These are phyloP conservation scores for Chlamydomonas sphaeroides DNA, from an alignment of 139 green algal genomes.

Conservation along the genomic window DNA sequence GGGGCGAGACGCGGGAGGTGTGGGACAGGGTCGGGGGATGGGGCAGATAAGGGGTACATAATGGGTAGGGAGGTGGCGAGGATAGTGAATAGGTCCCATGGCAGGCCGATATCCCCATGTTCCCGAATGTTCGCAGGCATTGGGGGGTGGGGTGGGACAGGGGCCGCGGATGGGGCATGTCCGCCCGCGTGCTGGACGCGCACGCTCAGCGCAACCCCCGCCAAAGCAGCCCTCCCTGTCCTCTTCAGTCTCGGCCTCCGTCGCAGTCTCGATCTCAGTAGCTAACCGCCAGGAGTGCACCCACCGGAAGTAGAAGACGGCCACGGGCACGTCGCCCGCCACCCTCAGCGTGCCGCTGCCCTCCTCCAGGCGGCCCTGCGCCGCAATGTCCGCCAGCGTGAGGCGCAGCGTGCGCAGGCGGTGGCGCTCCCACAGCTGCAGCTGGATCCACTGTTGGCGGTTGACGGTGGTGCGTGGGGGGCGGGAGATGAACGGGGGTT, in stretches of 20 bases:
- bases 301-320: constrained; percentile 64
- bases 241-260: too few relatives aligned
- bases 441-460: constrained; percentile 76
- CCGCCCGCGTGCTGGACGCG: too few relatives aligned
- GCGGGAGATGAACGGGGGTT: background rate
- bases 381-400: constrained; percentile 77
- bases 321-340: constrained; percentile 33
- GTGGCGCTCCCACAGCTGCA: constrained; percentile 84
- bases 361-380: constrained; percentile 41
- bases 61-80: too few relatives aligned
- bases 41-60: background rate
- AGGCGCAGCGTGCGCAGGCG: constrained; percentile 73
- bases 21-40: background rate
- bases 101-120: too few relatives aligned
- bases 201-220: too few relatives aligned
- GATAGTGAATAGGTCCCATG: too few relatives aligned
- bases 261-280: too few relatives aligned
- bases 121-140: too few relatives aligned
- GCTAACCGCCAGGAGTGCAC: background rate
- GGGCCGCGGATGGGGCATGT: too few relatives aligned
- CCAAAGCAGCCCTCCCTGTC: too few relatives aligned
- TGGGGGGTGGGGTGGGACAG: too few relatives aligned
- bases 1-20: background rate
- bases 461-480: background rate
- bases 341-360: background rate